Conservation (phyloP, 345 rosid genomes). For the Iberis pinnata region DNA sequence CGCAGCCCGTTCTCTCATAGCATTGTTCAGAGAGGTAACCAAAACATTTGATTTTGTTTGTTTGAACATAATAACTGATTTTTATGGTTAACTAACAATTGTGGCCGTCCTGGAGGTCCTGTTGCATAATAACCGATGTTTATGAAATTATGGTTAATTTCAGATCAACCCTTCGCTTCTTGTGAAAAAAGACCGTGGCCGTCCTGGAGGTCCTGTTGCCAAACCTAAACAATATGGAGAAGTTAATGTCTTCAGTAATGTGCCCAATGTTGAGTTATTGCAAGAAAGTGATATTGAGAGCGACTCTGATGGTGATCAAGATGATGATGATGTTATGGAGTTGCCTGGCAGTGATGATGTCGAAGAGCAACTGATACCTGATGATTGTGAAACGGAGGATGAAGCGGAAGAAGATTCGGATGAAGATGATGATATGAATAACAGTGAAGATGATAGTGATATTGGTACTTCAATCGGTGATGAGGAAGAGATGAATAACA, state of each 20-base stretch:
- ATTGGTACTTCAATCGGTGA: constrained; percentile 35
- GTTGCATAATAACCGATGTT: no score
- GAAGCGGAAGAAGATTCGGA: constrained; percentile 35
- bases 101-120: background rate
- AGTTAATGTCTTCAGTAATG: constrained; percentile 47
- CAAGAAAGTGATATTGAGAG: constrained; percentile 37
- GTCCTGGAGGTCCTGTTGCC: constrained; percentile 60
- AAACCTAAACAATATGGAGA: constrained; percentile 87
- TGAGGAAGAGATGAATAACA: constrained; percentile 28
- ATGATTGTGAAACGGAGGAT: constrained; percentile 31
- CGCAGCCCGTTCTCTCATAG: constrained; percentile 81
- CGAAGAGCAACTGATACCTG: constrained; percentile 26
- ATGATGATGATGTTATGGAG: constrained; percentile 35
- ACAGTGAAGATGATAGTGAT: constrained; percentile 34
- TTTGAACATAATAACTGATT: constrained; percentile 6
- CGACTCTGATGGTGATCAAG: constrained; percentile 30
- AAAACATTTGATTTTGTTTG: background rate
- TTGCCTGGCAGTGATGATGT: constrained; percentile 33
- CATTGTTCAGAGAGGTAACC: constrained; percentile 87
- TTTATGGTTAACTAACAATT: background rate
- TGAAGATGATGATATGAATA: constrained; percentile 29
- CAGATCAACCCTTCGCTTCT: constrained; percentile 87
- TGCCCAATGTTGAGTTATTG: constrained; percentile 70
- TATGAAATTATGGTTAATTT: no score
- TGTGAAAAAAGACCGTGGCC: constrained; percentile 92